Evolutionary conservation across 441 rosid genomes (phyloP).

Genomic region (Eruca vesicaria): DNA sequence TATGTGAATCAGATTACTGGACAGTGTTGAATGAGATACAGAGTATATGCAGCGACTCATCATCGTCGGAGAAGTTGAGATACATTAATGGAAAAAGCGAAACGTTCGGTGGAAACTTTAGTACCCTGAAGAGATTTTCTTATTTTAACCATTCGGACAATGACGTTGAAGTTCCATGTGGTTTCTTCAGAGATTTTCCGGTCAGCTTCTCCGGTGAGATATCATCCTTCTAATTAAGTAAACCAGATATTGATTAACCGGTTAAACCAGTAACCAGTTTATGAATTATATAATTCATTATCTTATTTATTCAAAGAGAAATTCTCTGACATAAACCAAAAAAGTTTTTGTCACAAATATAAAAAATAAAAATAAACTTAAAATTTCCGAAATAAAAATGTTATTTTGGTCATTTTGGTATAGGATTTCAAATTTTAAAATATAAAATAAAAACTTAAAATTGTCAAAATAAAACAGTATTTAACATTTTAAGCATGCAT

Average conservation of each 20-base stretch:
- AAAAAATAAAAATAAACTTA: too few species aligned
- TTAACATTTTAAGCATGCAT: too few species aligned
- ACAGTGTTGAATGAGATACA: conserved; percentile 54
- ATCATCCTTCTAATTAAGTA: not conserved
- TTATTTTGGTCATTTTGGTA: too few species aligned
- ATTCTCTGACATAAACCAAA: too few species aligned
- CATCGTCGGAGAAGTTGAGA: conserved; percentile 42
- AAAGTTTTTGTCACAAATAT: too few species aligned
- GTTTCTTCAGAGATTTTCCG: conserved; percentile 69
- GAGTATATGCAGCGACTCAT: conserved; percentile 40
- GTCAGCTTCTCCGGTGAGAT: conserved; percentile 61
- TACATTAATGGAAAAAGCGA: conserved; percentile 48
- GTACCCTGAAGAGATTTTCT: conserved; percentile 51
- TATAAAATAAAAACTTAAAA: too few species aligned
- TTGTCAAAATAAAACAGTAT: too few species aligned
- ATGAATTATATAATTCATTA: not conserved
- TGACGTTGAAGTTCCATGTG: conserved; percentile 65
- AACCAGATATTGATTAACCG: not conserved
- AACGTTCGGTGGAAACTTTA: conserved; percentile 70
- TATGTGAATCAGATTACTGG: conserved; percentile 57
- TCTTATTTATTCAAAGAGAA: too few species aligned
- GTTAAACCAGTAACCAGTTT: not conserved
- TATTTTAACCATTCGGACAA: conserved; percentile 49
- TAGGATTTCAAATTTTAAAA: too few species aligned
- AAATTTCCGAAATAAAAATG: too few species aligned